A percentile compares a stretch with the other conserved stretches of the same genome.
These are phyloP conservation scores for Adansonia madagascariensis DNA, from an alignment of 441 rosid genomes.

Conservation along the genomic window DNA sequence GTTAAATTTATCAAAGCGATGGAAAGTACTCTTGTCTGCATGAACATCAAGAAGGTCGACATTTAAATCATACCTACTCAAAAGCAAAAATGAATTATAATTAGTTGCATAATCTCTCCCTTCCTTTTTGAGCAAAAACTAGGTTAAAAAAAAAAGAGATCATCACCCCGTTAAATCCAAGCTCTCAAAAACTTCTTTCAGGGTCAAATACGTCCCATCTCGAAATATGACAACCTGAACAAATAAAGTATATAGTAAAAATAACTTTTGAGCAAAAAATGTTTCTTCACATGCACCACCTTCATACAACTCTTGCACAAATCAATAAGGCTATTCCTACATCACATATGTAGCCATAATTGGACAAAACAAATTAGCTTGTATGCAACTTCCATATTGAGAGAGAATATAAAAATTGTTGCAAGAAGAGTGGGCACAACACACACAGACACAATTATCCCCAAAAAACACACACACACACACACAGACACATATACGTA, in stretches of 20 bases:
- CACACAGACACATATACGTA: background rate
- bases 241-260: constrained; percentile 20
- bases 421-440: background rate
- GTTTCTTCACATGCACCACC: background rate
- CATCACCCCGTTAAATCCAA: constrained; percentile 88
- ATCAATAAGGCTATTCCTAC: constrained; percentile 1
- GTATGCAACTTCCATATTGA: background rate
- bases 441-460: background rate
- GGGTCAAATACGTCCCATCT: constrained; percentile 95
- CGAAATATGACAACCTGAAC: constrained; percentile 96
- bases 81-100: constrained; percentile 16
- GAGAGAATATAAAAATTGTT: background rate
- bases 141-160: constrained; percentile 1
- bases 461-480: background rate
- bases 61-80: constrained; percentile 86
- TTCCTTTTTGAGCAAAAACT: background rate
- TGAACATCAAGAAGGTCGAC: constrained; percentile 99
- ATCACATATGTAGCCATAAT: background rate
- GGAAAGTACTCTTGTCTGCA: constrained; percentile 99
- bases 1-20: constrained; percentile 99
- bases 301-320: background rate
- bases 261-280: background rate
- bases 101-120: background rate
- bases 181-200: constrained; percentile 97
- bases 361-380: constrained; percentile 6